Conservation (phyloP, 208 protist species). For the Acanthamoeba castellanii region DNA sequence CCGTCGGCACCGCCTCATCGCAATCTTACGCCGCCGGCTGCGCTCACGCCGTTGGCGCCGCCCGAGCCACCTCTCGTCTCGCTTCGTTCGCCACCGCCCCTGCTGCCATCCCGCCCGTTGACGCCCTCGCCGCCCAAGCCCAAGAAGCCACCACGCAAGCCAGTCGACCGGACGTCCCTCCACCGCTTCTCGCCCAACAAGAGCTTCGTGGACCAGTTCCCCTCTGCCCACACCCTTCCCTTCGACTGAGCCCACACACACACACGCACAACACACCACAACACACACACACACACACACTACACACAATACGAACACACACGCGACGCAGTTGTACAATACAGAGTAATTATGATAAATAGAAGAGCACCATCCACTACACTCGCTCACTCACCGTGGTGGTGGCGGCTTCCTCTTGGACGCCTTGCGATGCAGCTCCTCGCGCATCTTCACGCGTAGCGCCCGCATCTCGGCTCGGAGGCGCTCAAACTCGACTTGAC, state of each 20-base stretch:
- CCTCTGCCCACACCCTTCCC: not conserved
- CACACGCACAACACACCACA: no score
- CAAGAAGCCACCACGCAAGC: conserved; percentile 8
- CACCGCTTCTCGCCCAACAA: conserved; percentile 56
- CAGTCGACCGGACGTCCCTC: not conserved
- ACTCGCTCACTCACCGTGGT: no score
- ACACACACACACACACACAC: no score
- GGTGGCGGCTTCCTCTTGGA: no score
- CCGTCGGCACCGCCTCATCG: not conserved
- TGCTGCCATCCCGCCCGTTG: not conserved
- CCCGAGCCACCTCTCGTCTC: not conserved
- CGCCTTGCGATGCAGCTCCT: no score
- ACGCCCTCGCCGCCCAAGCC: not conserved
- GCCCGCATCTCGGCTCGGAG: no score
- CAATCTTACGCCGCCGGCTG: not conserved
- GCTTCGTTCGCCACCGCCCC: not conserved
- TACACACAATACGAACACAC: no score
- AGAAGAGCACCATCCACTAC: no score
- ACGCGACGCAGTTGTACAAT: no score
- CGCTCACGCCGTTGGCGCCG: not conserved
- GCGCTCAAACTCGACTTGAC: no score
- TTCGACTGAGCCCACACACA: not conserved
- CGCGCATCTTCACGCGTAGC: no score
- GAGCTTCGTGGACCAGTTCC: conserved; percentile 63
- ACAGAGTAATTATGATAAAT: no score